Evolutionary conservation across 2,329 filamentous ascomycete species (phyloP).

Genomic region (Scortechinia acanthostroma): DNA sequence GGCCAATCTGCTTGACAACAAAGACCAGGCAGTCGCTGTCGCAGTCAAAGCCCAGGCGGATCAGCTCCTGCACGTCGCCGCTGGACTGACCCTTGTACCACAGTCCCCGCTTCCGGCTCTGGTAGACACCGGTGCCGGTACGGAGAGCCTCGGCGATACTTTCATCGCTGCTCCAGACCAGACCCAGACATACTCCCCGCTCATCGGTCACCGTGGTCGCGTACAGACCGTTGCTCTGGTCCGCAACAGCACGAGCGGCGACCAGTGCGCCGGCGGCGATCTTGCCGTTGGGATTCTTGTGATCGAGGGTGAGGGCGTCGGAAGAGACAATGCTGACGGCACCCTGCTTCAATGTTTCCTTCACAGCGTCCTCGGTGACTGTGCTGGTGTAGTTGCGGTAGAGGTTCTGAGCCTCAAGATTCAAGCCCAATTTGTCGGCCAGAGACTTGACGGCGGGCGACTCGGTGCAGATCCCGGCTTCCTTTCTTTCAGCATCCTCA

Average conservation of each 20-base stretch:
- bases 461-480: slow-evolving; percentile 21
- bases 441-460: slow-evolving; percentile 13
- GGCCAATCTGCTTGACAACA: slow-evolving; percentile 78
- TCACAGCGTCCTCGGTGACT: slow-evolving; percentile 13
- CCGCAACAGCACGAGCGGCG: slow-evolving; percentile 69
- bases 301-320: slow-evolving; percentile 5
- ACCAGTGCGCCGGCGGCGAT: slow-evolving; percentile 68
- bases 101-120: slow-evolving; percentile 87
- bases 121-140: slow-evolving; percentile 78
- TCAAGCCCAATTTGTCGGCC: slow-evolving; percentile 16
- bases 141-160: slow-evolving; percentile 80
- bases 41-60: slow-evolving; percentile 81
- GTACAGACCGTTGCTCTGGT: slow-evolving; percentile 76
- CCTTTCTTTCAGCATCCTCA: slow-evolving; percentile 21
- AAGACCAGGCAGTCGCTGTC: slow-evolving; percentile 90
- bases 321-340: slow-evolving; percentile 4
- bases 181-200: slow-evolving; percentile 72
- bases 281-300: slow-evolving; percentile 11
- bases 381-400: slow-evolving; percentile 9
- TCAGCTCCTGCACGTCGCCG: slow-evolving; percentile 83
- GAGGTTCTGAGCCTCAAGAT: slow-evolving; percentile 7
- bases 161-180: slow-evolving; percentile 90
- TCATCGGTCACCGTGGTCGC: slow-evolving; percentile 90
- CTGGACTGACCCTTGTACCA: slow-evolving; percentile 97
- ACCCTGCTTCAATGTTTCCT: slow-evolving; percentile 34